phyloP scores from a whole-genome alignment of 1,284 basidiomycete species.

The Cryptococcus maquisensis region DNA sequence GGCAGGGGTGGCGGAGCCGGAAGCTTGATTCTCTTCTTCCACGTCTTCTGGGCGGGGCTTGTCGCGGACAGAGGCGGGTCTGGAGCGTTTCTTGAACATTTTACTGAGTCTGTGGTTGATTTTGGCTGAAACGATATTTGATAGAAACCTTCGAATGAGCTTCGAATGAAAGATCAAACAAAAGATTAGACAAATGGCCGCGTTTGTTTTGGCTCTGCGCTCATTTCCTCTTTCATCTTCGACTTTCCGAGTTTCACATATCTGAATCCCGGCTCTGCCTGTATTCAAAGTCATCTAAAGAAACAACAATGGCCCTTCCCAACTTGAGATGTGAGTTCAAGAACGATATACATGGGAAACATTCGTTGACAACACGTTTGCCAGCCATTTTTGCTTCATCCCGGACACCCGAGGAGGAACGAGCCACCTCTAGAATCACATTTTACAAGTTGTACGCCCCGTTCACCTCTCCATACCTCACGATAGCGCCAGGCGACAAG shows the following conservation, averaged over 20 bases:
- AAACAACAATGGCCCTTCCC: slow-evolving; percentile 37
- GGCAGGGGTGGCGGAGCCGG: slow-evolving; percentile 5
- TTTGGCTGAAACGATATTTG: neutral
- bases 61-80: slow-evolving; percentile 43
- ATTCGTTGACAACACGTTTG: neutral
- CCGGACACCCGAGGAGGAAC: slow-evolving; percentile 47
- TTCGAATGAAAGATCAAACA: neutral
- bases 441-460: slow-evolving; percentile 49
- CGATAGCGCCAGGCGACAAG: neutral
- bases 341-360: neutral
- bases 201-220: neutral
- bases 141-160: neutral
- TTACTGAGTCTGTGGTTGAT: neutral
- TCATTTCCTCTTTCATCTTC: neutral
- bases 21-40: slow-evolving; percentile 3
- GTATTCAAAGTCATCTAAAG: neutral
- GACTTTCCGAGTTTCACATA: neutral
- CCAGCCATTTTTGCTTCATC: slow-evolving; percentile 49
- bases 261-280: neutral
- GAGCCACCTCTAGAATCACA: slow-evolving; percentile 44
- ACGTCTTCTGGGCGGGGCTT: slow-evolving; percentile 18
- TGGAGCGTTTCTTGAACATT: slow-evolving; percentile 52
- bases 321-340: slow-evolving; percentile 41
- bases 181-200: neutral
- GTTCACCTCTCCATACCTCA: neutral